phyloP scores from a whole-genome alignment of 495 filamentous ascomycete species.

The Penicillium chermesinum region DNA sequence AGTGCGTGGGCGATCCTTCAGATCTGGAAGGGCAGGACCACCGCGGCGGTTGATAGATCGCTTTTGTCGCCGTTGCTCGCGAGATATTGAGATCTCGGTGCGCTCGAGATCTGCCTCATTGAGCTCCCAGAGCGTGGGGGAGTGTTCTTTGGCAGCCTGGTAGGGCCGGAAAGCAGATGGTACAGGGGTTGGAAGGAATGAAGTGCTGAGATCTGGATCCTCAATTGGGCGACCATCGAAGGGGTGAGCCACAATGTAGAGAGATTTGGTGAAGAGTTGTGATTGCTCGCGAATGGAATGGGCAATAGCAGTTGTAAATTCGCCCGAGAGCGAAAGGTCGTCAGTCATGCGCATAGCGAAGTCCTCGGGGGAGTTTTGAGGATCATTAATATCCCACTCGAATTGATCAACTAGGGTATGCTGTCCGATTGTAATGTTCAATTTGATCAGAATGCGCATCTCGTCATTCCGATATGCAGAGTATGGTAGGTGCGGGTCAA shows the following conservation, averaged over 20 bases:
- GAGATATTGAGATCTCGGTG: slow-evolving; percentile 84
- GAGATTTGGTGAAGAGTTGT: slow-evolving; percentile 86
- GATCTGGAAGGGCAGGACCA: slow-evolving; percentile 88
- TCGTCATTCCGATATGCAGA: slow-evolving; percentile 96
- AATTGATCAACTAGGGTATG: slow-evolving; percentile 96
- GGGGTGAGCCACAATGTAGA: slow-evolving; percentile 88
- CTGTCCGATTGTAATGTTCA: slow-evolving; percentile 96
- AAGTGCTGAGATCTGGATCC: slow-evolving; percentile 77
- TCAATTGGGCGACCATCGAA: slow-evolving; percentile 93
- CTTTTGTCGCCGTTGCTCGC: slow-evolving; percentile 91
- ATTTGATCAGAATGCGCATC: slow-evolving; percentile 90
- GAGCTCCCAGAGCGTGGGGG: slow-evolving; percentile 88
- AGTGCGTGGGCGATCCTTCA: slow-evolving; percentile 90
- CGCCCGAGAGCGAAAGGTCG: slow-evolving; percentile 87
- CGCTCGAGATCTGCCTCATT: slow-evolving; percentile 86
- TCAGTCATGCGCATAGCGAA: slow-evolving; percentile 85
- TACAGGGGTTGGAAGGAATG: slow-evolving; percentile 82
- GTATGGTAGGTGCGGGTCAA: slow-evolving; percentile 88
- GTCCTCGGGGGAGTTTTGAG: slow-evolving; percentile 85
- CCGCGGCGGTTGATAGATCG: slow-evolving; percentile 90
- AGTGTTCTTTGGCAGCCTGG: slow-evolving; percentile 87
- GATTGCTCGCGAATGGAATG: slow-evolving; percentile 94
- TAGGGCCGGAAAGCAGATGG: slow-evolving; percentile 78
- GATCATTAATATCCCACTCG: slow-evolving; percentile 98
- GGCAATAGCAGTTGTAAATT: slow-evolving; percentile 96